Base-by-base conservation (phyloP, 306 rosid species). In the Senna siamea region DNA sequence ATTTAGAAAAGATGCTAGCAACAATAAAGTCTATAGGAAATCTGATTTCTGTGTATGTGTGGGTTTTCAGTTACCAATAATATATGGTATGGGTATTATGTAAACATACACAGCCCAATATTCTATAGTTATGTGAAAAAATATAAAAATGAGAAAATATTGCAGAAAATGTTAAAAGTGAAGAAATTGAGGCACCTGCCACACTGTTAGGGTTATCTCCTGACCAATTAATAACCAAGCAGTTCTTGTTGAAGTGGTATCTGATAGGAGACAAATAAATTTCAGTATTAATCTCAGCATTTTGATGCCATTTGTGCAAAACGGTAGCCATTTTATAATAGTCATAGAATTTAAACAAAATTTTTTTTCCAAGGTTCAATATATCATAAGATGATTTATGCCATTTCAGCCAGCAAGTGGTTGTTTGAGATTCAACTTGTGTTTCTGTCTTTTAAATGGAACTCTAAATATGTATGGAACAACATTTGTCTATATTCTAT, bases 171-270 rank as follows among this genome's bases (percentile, higher is more conserved):
- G 63, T 40, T 59, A 48, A 35, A 44, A 59, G 30, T 15, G 70
- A 74, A 77, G 51, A 81, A 76, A 65, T 40, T 43, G 19, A 50
- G 53, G 82, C 62, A 94, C 99, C 99, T 88, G 97, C 99, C 5
- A 94, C 77, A 80, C 99, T 94, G 80, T 94, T 94, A 48, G 97
- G 99, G 76, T 94, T 94, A 85, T 94, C 99, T 77, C 99, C 99
- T 50, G 99, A 92, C 96, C 99, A 92, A 66, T 88, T 94, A 85
- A 92, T 80, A 69, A 84, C 88, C 84, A 87, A 72, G 81, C 99
- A 94, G 67, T 88, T 70, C 78, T 84, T 85, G 85, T 84, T 87
- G 78, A 94, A 94, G 74, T 71, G 56, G 71, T 78, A 89, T 84
- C 99, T 94, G 76, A 71, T 4, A 40, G 19, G n/a, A 73, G 70